These are phyloP conservation scores for Pugionium dolabratum DNA, from an alignment of 345 rosid genomes.

Conservation along the genomic window DNA sequence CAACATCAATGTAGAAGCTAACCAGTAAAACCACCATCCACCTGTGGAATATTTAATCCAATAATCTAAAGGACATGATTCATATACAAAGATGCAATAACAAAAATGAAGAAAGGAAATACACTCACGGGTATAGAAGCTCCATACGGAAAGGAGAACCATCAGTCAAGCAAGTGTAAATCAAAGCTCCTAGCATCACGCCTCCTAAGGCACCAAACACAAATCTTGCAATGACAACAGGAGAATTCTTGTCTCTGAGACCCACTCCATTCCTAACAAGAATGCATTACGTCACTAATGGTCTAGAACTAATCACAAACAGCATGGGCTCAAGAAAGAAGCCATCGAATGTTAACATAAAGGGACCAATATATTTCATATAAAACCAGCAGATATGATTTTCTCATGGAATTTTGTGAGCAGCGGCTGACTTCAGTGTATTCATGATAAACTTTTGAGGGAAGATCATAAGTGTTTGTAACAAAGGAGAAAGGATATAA, in stretches of 20 bases:
- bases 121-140: conserved; percentile 75
- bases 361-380: no score
- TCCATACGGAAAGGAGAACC: conserved; percentile 91
- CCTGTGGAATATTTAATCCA: conserved; percentile 43
- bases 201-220: conserved; percentile 62
- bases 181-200: conserved; percentile 71
- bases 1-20: conserved; percentile 72
- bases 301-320: conserved; percentile 42
- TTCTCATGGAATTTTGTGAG: background rate
- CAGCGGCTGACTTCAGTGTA: no score
- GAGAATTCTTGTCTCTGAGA: conserved; percentile 46
- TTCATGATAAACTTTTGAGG: no score
- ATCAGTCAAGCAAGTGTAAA: conserved; percentile 63
- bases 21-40: conserved; percentile 74
- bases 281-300: background rate
- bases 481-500: background rate
- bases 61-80: conserved; percentile 6
- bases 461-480: background rate
- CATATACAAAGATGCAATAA: conserved; percentile 5
- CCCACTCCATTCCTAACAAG: conserved; percentile 50
- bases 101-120: background rate
- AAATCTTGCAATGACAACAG: conserved; percentile 58
- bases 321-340: no score
- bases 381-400: background rate
- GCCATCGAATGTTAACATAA: background rate